Conservation (phyloP, 805 yeast species). For the Wickerhamiella azyma region DNA sequence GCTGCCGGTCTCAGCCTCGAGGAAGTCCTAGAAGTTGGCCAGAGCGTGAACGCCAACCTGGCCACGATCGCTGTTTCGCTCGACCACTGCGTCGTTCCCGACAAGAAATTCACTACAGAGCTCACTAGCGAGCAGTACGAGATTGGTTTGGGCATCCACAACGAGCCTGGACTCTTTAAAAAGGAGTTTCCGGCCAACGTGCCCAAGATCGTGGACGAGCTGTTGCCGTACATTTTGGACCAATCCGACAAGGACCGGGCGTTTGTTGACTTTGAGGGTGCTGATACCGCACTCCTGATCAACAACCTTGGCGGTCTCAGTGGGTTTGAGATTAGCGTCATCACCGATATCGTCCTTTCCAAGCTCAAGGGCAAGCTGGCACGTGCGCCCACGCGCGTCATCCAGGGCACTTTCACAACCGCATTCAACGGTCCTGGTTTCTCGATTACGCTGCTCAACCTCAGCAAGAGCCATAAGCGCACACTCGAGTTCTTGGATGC, state of each 20-base stretch:
- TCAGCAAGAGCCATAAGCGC: constrained; percentile 36
- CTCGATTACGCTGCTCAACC: constrained; percentile 67
- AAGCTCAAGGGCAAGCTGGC: constrained; percentile 40
- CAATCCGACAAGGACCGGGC: constrained; percentile 61
- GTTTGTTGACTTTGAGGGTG: constrained; percentile 51
- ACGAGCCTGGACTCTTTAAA: constrained; percentile 74
- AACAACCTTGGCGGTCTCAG: constrained; percentile 90
- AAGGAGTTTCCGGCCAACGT: constrained; percentile 35
- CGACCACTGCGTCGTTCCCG: constrained; percentile 85
- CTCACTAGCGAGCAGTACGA: constrained; percentile 58
- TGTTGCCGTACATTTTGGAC: constrained; percentile 47
- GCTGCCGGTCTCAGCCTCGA: constrained; percentile 32
- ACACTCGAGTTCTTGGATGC: constrained; percentile 49
- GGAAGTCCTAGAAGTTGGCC: constrained; percentile 46
- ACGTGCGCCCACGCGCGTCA: constrained; percentile 48
- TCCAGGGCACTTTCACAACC: constrained; percentile 71
- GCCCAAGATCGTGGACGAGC: constrained; percentile 53
- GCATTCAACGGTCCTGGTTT: constrained; percentile 89
- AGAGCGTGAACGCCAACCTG: constrained; percentile 43
- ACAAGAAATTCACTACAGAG: constrained; percentile 43
- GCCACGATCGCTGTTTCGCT: constrained; percentile 84
- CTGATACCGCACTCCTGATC: constrained; percentile 55
- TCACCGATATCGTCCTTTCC: constrained; percentile 49
- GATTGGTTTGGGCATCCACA: constrained; percentile 91
- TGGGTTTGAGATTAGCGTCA: constrained; percentile 59